Percentiles rank a stretch among this genome's conserved stretches.
Conservation (phyloP, 805 yeast species). For the Cyberlindnera euphorbiiphila region DNA sequence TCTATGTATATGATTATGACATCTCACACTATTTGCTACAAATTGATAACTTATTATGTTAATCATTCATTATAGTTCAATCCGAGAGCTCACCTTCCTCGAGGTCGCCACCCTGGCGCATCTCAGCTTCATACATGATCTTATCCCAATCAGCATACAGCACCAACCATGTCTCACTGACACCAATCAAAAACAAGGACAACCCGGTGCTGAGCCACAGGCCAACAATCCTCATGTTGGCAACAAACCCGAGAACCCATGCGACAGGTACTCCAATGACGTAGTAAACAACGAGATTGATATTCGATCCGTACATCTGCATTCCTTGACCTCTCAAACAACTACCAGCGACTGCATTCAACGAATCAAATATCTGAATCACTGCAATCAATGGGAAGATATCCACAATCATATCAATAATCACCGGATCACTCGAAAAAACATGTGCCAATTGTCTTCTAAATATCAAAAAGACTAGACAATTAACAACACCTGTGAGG, state of each 20-base stretch:
- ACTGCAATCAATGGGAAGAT: slow-evolving; percentile 61
- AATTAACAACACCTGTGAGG: slow-evolving; percentile 47
- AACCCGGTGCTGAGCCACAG: slow-evolving; percentile 69
- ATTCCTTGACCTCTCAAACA: slow-evolving; percentile 83
- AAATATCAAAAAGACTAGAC: slow-evolving; percentile 43
- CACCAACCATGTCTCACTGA: slow-evolving; percentile 40
- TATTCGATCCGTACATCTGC: slow-evolving; percentile 70
- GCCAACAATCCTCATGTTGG: slow-evolving; percentile 45
- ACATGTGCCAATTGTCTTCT: slow-evolving; percentile 47
- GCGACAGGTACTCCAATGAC: slow-evolving; percentile 71
- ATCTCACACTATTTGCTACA: slow-evolving; percentile 1
- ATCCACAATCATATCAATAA: slow-evolving; percentile 44
- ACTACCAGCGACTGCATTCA: slow-evolving; percentile 70
- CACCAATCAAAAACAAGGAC: slow-evolving; percentile 42
- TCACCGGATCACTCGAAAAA: slow-evolving; percentile 60
- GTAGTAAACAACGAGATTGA: slow-evolving; percentile 68
- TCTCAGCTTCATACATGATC: slow-evolving; percentile 39
- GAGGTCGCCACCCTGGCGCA: slow-evolving; percentile 33
- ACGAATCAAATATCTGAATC: slow-evolving; percentile 66
- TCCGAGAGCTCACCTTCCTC: slow-evolving; percentile 15
- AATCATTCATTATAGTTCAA: not conserved
- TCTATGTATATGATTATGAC: not conserved
- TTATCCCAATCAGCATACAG: slow-evolving; percentile 47
- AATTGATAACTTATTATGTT: not conserved
- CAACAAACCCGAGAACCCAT: slow-evolving; percentile 47